Evolutionary conservation across 2,329 filamentous ascomycete species (phyloP).

Genomic region (Trichophyton mentagrophytes): DNA sequence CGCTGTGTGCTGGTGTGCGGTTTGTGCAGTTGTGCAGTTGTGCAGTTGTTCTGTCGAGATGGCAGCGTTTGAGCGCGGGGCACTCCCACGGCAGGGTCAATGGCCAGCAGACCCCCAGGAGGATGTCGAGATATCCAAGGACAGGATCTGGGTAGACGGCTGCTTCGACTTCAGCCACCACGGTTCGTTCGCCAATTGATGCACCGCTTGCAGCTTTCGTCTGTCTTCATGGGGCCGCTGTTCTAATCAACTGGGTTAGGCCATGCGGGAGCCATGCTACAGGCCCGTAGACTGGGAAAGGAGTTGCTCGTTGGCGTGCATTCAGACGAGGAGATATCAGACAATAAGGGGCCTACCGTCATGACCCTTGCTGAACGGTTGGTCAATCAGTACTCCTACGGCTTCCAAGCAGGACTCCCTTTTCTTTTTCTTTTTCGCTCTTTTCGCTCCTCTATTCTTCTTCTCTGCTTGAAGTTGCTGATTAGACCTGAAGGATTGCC

Average conservation of each 20-base stretch:
- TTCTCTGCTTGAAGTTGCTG: background rate
- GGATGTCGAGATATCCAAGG: conserved; percentile 45
- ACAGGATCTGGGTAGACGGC: conserved; percentile 92
- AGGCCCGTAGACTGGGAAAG: conserved; percentile 78
- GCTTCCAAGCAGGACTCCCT: background rate
- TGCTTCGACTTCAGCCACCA: conserved; percentile 99
- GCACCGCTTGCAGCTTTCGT: background rate
- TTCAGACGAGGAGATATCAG: conserved; percentile 86
- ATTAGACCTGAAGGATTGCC: conserved; percentile 47
- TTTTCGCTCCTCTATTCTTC: background rate
- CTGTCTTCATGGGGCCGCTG: background rate
- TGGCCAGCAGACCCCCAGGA: conserved; percentile 56
- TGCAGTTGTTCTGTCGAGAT: background rate
- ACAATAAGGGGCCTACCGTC: conserved; percentile 95
- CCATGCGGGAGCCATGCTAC: conserved; percentile 91
- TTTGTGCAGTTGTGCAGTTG: background rate
- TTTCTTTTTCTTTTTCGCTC: background rate
- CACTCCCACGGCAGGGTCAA: conserved; percentile 41
- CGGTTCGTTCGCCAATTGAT: conserved; percentile 40
- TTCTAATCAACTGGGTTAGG: conserved; percentile 38
- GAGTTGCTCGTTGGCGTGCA: conserved; percentile 89
- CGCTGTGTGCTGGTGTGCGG: background rate
- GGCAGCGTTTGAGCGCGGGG: conserved; percentile 17
- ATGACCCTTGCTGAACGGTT: conserved; percentile 85
- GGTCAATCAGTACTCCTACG: conserved; percentile 14